Conservation (phyloP, 2,329 filamentous ascomycete species). For the Ascosphaera acerosa region DNA sequence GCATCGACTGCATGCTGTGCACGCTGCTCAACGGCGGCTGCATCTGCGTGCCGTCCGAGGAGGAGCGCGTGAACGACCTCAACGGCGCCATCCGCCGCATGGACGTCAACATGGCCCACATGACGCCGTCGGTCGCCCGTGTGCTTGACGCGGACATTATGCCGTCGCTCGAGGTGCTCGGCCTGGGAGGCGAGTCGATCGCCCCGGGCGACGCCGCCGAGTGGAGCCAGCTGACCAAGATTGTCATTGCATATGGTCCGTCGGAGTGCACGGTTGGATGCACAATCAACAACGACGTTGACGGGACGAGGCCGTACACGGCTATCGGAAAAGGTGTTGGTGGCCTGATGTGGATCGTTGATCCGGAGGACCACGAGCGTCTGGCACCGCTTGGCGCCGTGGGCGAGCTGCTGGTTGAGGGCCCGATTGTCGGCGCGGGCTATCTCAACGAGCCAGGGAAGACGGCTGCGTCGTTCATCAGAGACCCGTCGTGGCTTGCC, state of each 20-base stretch:
- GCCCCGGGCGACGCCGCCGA: conserved; percentile 17
- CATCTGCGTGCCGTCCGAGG: conserved; percentile 30
- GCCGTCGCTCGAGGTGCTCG: conserved; percentile 16
- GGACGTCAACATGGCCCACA: conserved; percentile 28
- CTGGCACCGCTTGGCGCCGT: conserved; percentile 29
- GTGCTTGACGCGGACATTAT: conserved; percentile 20
- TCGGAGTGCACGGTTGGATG: conserved; percentile 20
- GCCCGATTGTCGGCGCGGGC: conserved; percentile 22
- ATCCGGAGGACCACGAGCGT: conserved; percentile 12
- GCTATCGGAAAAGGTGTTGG: conserved; percentile 17
- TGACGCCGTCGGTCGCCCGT: conserved; percentile 34
- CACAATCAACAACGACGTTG: conserved; percentile 15
- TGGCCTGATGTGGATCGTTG: conserved; percentile 16
- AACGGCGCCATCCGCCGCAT: conserved; percentile 24
- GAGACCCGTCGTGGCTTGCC: conserved; percentile 15
- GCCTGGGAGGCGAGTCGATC: conserved; percentile 21
- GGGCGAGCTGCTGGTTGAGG: conserved; percentile 35
- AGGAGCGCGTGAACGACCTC: conserved; percentile 25
- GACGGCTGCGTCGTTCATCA: conserved; percentile 28
- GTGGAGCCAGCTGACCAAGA: conserved; percentile 18
- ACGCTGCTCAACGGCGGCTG: conserved; percentile 31
- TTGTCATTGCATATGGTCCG: conserved; percentile 22
- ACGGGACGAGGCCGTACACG: conserved; percentile 13
- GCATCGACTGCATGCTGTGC: conserved; percentile 28
- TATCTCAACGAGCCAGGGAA: conserved; percentile 16